A percentile compares a stretch with the other conserved stretches of the same genome.
Evolutionary conservation across 768 basidiomycete species (phyloP).

Genomic region (Pilatotrama ljubarskyi): DNA sequence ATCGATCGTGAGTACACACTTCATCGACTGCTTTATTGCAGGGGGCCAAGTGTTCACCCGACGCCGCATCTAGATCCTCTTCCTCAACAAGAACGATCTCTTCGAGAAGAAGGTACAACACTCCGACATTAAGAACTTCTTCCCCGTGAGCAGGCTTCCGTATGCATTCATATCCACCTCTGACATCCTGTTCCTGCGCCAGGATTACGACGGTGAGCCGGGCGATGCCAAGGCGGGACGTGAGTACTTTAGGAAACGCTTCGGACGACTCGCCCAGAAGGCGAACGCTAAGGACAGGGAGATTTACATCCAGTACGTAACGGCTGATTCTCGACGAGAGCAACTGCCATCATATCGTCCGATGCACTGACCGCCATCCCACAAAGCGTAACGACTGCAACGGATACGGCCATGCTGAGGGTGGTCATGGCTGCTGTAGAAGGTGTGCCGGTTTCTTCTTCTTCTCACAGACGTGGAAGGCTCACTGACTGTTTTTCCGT

Average conservation of each 20-base stretch:
- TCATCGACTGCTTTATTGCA: too few relatives aligned
- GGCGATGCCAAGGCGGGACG: conserved; percentile 74
- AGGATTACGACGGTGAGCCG: conserved; percentile 85
- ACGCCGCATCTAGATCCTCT: conserved; percentile 60
- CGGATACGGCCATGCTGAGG: conserved; percentile 83
- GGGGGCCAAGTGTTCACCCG: neutral
- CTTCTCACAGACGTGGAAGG: conserved; percentile 1
- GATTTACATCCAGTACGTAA: conserved; percentile 90
- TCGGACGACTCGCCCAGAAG: conserved; percentile 79
- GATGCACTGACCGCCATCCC: conserved; percentile 20
- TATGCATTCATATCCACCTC: neutral
- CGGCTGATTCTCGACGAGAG: conserved; percentile 12
- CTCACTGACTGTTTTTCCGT: conserved; percentile 23
- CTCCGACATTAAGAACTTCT: conserved; percentile 86
- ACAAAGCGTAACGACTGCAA: conserved; percentile 81
- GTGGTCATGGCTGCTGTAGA: conserved; percentile 96
- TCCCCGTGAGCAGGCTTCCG: conserved; percentile 59
- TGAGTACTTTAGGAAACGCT: conserved; percentile 89
- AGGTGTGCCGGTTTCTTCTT: conserved; percentile 54
- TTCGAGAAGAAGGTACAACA: conserved; percentile 79
- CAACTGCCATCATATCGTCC: neutral
- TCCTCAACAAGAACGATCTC: conserved; percentile 95
- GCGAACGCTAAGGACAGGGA: conserved; percentile 86
- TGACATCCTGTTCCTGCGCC: neutral
- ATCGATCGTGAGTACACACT: conserved; percentile 65